A percentile compares a stretch with the other conserved stretches of the same genome.
These are phyloP conservation scores for Hygrophila difformis DNA, from an alignment of 257 asterid species.

Conservation along the genomic window DNA sequence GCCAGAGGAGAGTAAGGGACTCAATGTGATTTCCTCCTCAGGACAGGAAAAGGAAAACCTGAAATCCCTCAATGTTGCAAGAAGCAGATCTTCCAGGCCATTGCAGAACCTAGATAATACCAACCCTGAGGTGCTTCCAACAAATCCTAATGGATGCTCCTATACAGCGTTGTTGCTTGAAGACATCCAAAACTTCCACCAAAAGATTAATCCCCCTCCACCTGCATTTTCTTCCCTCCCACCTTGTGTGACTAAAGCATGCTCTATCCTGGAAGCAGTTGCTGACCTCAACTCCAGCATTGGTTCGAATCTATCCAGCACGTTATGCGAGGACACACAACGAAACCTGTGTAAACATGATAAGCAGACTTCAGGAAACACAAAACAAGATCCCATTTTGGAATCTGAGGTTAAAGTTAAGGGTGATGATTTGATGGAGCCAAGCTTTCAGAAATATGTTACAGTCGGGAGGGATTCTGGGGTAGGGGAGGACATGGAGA, in stretches of 20 bases:
- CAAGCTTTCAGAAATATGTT: slow-evolving; percentile 80
- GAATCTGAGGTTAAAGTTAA: slow-evolving; percentile 59
- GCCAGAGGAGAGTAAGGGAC: no score
- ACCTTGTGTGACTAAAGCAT: slow-evolving; percentile 74
- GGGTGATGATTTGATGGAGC: slow-evolving; percentile 72
- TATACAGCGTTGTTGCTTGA: slow-evolving; percentile 49
- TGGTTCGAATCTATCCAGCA: slow-evolving; percentile 29
- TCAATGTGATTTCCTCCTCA: slow-evolving; percentile 29
- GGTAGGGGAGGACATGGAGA: slow-evolving; percentile 43
- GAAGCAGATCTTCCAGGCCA: slow-evolving; percentile 66
- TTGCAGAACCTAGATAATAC: slow-evolving; percentile 73
- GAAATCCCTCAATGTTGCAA: slow-evolving; percentile 4
- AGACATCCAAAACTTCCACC: no score
- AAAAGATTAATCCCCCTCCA: no score
- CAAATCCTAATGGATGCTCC: no score
- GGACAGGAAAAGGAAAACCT: no score
- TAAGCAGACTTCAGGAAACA: slow-evolving; percentile 23
- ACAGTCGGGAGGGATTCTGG: slow-evolving; percentile 66
- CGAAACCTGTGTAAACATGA: slow-evolving; percentile 6
- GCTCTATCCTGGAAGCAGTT: slow-evolving; percentile 91
- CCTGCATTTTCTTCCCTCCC: slow-evolving; percentile 55
- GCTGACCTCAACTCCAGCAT: slow-evolving; percentile 82
- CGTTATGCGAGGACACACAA: slow-evolving; percentile 24
- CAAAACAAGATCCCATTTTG: slow-evolving; percentile 38
- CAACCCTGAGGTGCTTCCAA: slow-evolving; percentile 43